phyloP scores from a whole-genome alignment of 768 basidiomycete genomes.

The Porpolomopsis calyptriformis region DNA sequence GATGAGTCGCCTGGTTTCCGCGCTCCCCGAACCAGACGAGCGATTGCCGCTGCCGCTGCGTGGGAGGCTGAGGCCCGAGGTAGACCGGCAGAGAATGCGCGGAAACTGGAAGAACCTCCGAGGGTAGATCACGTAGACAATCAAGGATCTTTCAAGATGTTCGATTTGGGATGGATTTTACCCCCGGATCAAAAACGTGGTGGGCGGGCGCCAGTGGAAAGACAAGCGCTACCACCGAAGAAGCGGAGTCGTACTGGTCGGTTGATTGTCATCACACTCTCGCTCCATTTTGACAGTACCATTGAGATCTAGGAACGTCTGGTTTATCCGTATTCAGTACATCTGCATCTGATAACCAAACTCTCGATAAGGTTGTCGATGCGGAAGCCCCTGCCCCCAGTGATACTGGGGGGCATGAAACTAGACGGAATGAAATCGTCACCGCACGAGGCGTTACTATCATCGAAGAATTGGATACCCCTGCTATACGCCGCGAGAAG shows the following conservation, averaged over 20 bases:
- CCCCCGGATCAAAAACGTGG: conserved; percentile 63
- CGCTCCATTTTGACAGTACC: background rate
- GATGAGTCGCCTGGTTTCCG: conserved; percentile 37
- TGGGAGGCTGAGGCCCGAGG: conserved; percentile 28
- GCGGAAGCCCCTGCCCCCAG: background rate
- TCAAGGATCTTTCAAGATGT: conserved; percentile 65
- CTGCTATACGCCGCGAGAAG: conserved; percentile 53
- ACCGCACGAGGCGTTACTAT: conserved; percentile 35
- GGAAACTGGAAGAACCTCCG: conserved; percentile 32
- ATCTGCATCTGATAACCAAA: conserved; percentile 7
- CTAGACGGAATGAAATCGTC: background rate
- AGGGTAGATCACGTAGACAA: conserved; percentile 65
- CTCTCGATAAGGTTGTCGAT: background rate
- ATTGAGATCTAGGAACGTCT: conserved; percentile 1
- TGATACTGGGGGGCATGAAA: background rate
- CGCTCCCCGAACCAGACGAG: conserved; percentile 40
- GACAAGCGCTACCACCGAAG: conserved; percentile 37
- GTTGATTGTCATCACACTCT: conserved; percentile 5
- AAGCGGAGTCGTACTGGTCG: conserved; percentile 42
- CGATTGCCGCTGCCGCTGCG: conserved; percentile 30
- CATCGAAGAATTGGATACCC: conserved; percentile 66
- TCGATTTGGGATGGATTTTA: conserved; percentile 83
- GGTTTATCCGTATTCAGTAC: conserved; percentile 3
- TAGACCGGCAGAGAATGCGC: background rate
- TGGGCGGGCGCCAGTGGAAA: conserved; percentile 39